Conservation (phyloP, 495 filamentous ascomycete genomes). For the Penicillium diatomitis region DNA sequence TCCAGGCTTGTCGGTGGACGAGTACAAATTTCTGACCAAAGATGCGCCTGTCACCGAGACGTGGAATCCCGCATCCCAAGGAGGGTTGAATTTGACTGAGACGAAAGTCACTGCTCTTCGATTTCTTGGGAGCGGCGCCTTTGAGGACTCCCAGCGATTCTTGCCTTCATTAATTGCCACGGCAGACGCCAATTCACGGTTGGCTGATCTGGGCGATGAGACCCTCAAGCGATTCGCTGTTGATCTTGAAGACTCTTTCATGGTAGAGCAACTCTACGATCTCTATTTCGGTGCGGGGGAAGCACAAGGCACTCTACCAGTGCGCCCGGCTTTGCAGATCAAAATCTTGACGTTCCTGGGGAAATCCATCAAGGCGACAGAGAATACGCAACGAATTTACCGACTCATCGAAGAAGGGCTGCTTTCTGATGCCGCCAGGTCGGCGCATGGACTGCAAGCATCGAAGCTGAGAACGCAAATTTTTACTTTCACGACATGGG, state of each 20-base stretch:
- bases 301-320: constrained; percentile 38
- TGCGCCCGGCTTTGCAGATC: constrained; percentile 61
- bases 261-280: constrained; percentile 56
- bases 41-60: constrained; percentile 51
- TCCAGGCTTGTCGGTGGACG: constrained; percentile 59
- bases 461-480: constrained; percentile 69
- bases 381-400: constrained; percentile 53
- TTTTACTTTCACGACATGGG: constrained; percentile 85
- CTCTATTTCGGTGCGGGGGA: constrained; percentile 52
- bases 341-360: constrained; percentile 65
- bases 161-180: constrained; percentile 77
- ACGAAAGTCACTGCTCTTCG: constrained; percentile 58
- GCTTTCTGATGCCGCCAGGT: constrained; percentile 35
- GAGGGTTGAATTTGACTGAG: constrained; percentile 55
- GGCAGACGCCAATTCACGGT: constrained; percentile 69
- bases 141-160: constrained; percentile 69
- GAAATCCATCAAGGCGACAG: constrained; percentile 63
- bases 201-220: constrained; percentile 75
- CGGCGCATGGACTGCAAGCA: constrained; percentile 55
- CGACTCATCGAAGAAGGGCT: constrained; percentile 61
- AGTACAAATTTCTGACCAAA: constrained; percentile 62
- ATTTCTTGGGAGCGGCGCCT: constrained; percentile 77
- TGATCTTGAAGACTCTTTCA: constrained; percentile 55
- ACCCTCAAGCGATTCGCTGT: constrained; percentile 64
- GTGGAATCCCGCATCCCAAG: constrained; percentile 51